Evolutionary conservation across 1,284 basidiomycete genomes (phyloP).

Genomic region (Ceratobasidium sp.): DNA sequence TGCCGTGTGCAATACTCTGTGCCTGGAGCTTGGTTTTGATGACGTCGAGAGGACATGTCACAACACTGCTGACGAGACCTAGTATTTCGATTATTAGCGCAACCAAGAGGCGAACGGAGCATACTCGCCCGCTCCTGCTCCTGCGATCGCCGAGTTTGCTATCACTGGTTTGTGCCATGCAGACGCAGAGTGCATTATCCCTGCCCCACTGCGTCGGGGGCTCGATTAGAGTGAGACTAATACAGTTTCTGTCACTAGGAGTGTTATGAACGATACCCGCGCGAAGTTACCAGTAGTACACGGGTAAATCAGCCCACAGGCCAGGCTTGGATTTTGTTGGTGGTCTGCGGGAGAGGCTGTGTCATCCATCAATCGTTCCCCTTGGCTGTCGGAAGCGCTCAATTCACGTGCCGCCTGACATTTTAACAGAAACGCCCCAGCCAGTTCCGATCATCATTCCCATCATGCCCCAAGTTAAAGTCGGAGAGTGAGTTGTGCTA

Average conservation of each 20-base stretch:
- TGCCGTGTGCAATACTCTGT: constrained; percentile 69
- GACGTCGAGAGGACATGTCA: constrained; percentile 96
- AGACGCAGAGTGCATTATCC: constrained; percentile 39
- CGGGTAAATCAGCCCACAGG: neutral
- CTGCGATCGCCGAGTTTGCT: constrained; percentile 55
- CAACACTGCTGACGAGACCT: constrained; percentile 88
- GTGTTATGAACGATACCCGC: neutral
- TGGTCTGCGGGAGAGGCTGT: constrained; percentile 4
- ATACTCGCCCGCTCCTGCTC: constrained; percentile 63
- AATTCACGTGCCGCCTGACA: constrained; percentile 20
- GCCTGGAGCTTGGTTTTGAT: constrained; percentile 97
- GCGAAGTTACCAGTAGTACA: too few relatives aligned
- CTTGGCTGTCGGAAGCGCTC: constrained; percentile 4
- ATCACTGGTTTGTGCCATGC: constrained; percentile 40
- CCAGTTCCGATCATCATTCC: neutral
- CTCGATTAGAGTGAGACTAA: neutral
- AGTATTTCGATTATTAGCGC: neutral
- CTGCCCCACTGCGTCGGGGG: constrained; percentile 15
- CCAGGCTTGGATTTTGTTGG: neutral
- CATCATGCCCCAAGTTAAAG: constrained; percentile 16
- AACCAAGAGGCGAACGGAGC: neutral
- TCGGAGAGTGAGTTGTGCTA: neutral
- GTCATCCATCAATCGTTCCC: neutral
- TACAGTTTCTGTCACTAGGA: neutral
- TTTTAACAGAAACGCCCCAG: constrained; percentile 29